A percentile compares a stretch with the other conserved stretches of the same genome.
Evolutionary conservation across 108 stramenopile species (phyloP).

Genomic region (Schizochytrium sp.): DNA sequence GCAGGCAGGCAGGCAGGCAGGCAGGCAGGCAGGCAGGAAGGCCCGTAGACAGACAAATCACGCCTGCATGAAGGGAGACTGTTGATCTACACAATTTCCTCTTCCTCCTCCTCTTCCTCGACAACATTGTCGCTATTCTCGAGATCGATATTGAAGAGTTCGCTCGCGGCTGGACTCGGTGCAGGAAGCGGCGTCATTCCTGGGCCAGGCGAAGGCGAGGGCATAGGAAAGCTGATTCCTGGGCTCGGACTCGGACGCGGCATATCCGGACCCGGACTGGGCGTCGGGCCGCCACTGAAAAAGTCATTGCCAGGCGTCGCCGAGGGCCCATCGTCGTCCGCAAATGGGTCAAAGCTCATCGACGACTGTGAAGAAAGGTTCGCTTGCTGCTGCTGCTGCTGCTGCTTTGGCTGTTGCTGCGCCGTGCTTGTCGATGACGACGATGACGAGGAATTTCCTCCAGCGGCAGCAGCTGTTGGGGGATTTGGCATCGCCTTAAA

Average conservation of each 20-base stretch:
- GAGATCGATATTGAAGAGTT: background rate
- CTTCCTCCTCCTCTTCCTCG: slow-evolving; percentile 4
- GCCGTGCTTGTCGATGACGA: background rate
- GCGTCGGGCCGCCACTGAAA: background rate
- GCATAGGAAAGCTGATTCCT: background rate
- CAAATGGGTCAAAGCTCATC: background rate
- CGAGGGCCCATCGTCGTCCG: background rate
- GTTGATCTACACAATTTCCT: background rate
- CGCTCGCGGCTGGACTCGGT: background rate
- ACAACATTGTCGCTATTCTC: background rate
- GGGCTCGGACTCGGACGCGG: background rate
- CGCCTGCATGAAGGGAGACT: background rate
- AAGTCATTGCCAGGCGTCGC: background rate
- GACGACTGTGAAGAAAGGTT: background rate
- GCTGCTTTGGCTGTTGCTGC: too few species aligned
- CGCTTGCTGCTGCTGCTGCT: background rate
- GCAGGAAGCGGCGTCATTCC: background rate
- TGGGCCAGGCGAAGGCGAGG: background rate
- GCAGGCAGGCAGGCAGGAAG: background rate
- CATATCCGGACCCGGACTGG: background rate
- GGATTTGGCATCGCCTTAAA: background rate
- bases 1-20: too few species aligned
- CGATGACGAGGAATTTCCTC: background rate
- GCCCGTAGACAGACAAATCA: background rate
- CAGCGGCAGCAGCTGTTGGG: background rate